Base-by-base conservation (phyloP, 192 early-diverging fungal genomes). In the Coemansia sp. region DNA sequence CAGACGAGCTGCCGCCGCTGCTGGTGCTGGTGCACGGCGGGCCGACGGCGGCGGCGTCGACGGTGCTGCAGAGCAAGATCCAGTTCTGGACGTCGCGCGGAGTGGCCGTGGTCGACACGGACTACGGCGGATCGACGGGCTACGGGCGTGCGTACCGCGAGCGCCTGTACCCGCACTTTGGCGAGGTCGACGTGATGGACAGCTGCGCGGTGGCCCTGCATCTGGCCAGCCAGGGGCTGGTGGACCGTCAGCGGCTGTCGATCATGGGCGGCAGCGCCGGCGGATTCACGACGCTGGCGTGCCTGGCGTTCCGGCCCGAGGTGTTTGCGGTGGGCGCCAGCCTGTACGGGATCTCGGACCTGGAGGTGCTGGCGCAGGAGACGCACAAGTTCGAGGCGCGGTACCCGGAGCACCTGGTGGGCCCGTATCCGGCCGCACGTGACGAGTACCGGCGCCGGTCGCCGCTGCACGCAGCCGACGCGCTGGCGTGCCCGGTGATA, bases 371-470 rank as follows among this genome's bases (percentile, higher is more conserved):
- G 60, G 78, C 78, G 15, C 75, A 83, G 62, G 53, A 44, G 21
- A 90, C 88, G n/a, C 90, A 90, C 74, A 91, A 89, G 60, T 90
- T 91, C 57, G 90, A 91, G 62, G 65, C 78, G 19, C 67, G 67
- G 53, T 88, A 86, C 29, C 72, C 80, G 1, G 83, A 62, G 29
- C 62, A 76, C 12, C 54, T 90, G 43, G 83, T 89, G 14, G 86
- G 87, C 0, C 69, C 81, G 8, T 84, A 85, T 53, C 78, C 83
- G 0, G 78, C 64, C 15, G 80, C 79, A 0, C 59, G 58, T 8
- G 63, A 67, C 0, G 54, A 88, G 2, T 91, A 90, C 50, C 47
- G 36, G 19, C 63, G 82, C 9, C 79, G 90, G 17, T 87, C 85
- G 27, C 88, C 88, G 6, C 29, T 91, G 23, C 57, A 83, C 42